A percentile compares a stretch with the other conserved stretches of the same genome.
These are phyloP conservation scores for Boletus pseudopeckii DNA, from an alignment of 768 basidiomycete species.

Conservation along the genomic window DNA sequence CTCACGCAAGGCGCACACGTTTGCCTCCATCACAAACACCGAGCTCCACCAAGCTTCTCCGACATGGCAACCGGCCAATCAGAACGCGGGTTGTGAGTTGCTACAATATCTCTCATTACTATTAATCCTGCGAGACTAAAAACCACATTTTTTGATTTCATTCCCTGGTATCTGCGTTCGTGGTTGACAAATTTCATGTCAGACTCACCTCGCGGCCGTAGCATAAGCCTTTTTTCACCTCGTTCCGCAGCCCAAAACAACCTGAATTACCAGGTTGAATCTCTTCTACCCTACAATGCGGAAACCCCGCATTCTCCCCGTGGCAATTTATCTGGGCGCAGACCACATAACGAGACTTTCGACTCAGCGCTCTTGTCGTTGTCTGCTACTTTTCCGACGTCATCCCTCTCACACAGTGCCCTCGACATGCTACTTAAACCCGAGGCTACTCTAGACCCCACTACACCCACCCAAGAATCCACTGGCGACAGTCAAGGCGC, in stretches of 20 bases:
- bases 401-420: conserved; percentile 31
- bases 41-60: conserved; percentile 29
- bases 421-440: conserved; percentile 34
- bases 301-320: conserved; percentile 30
- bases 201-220: conserved; percentile 32
- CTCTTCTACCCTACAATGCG: conserved; percentile 31
- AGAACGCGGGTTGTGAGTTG: conserved; percentile 27
- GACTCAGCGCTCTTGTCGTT: conserved; percentile 22
- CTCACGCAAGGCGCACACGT: conserved; percentile 32
- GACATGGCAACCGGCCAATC: conserved; percentile 25
- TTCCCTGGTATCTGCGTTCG: conserved; percentile 17
- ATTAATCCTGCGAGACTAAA: conserved; percentile 16
- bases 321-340: conserved; percentile 23
- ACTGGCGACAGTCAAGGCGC: conserved; percentile 13
- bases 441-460: conserved; percentile 21
- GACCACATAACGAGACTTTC: conserved; percentile 22
- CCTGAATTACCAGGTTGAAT: conserved; percentile 16
- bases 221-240: conserved; percentile 33
- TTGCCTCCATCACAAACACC: conserved; percentile 32
- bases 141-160: conserved; percentile 21
- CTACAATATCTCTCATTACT: conserved; percentile 14
- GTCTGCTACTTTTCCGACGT: conserved; percentile 28
- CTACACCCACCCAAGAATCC: conserved; percentile 16
- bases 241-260: conserved; percentile 24
- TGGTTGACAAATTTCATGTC: conserved; percentile 19